phyloP scores from a whole-genome alignment of 176 grass and related monocot genomes.

The Tillandsia leiboldiana region DNA sequence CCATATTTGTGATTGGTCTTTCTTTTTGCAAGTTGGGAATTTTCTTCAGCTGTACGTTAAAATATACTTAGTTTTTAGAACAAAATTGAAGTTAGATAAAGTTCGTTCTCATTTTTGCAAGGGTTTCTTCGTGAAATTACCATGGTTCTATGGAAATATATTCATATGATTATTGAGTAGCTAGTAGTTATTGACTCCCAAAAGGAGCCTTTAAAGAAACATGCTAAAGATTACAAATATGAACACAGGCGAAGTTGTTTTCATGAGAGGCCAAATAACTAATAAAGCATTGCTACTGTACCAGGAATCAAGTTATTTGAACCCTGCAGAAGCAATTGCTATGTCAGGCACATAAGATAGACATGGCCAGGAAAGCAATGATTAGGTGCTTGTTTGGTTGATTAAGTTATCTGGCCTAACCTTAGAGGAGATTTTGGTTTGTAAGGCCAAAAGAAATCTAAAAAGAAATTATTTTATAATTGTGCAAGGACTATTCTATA shows the following conservation, averaged over 20 bases:
- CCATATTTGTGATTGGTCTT: no score
- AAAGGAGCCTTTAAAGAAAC: background rate
- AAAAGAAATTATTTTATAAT: no score
- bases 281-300: background rate
- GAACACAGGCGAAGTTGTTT: background rate
- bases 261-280: background rate
- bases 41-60: no score
- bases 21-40: no score
- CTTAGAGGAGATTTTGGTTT: no score
- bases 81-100: no score
- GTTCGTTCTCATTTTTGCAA: background rate
- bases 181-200: background rate
- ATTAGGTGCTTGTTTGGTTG: no score
- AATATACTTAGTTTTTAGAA: no score
- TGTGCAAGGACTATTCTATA: no score
- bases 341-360: background rate
- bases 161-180: background rate
- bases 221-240: background rate
- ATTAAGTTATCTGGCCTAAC: no score
- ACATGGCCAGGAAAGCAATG: background rate
- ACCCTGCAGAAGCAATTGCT: background rate
- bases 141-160: no score
- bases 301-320: background rate
- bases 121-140: background rate
- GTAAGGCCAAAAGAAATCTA: no score